These are phyloP conservation scores for Emiliania huxleyi DNA, from an alignment of 78 protist species.

Conservation along the genomic window DNA sequence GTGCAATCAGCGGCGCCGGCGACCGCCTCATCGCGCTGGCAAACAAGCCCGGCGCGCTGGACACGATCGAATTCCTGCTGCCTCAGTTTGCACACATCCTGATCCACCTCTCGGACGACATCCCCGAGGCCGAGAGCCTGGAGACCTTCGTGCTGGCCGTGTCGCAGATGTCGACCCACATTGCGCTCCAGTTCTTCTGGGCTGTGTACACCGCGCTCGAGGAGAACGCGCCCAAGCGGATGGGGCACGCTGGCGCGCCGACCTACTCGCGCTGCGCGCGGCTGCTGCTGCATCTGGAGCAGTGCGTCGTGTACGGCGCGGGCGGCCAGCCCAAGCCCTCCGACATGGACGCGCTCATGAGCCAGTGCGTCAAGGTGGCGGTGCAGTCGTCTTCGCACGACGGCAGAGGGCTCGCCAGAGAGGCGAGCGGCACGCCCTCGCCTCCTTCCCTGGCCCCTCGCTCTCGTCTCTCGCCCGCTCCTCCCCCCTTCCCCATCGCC, in stretches of 20 bases:
- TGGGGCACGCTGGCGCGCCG: not conserved
- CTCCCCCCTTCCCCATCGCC: too few species aligned
- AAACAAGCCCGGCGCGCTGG: too few species aligned
- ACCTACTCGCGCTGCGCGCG: not conserved
- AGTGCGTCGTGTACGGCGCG: constrained; percentile 2
- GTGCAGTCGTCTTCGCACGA: not conserved
- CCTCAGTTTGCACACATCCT: not conserved
- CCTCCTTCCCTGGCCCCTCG: too few species aligned
- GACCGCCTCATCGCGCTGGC: not conserved
- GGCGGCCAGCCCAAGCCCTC: not conserved
- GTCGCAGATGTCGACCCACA: not conserved
- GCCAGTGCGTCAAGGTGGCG: not conserved
- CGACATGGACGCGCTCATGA: not conserved
- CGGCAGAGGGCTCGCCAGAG: too few species aligned
- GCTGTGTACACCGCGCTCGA: not conserved
- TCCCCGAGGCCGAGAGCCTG: not conserved
- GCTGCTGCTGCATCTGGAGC: not conserved
- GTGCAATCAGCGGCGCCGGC: not conserved
- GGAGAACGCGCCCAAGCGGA: constrained; percentile 10
- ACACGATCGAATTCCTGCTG: not conserved
- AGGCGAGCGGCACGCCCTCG: too few species aligned
- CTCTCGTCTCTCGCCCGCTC: too few species aligned
- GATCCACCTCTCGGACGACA: not conserved
- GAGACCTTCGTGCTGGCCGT: not conserved
- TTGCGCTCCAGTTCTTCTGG: constrained; percentile 3